A percentile compares a stretch with the other conserved stretches of the same genome.
These are phyloP conservation scores for Entomortierella chlamydospora DNA, from an alignment of 192 early-diverging fungal genomes.

Conservation along the genomic window DNA sequence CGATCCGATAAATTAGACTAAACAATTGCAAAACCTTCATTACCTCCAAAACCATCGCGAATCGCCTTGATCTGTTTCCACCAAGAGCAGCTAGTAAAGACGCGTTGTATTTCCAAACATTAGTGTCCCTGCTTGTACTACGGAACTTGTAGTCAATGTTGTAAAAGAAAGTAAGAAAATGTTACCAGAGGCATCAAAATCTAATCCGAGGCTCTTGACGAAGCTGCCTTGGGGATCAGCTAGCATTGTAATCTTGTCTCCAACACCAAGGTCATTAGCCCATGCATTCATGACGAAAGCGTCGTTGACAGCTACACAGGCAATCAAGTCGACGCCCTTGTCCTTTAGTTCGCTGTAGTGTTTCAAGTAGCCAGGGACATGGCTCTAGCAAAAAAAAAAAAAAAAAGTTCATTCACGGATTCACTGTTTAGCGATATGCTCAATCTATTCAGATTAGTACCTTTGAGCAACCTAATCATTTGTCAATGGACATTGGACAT, in stretches of 20 bases:
- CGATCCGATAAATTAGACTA: too few species aligned
- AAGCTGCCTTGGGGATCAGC: constrained; percentile 67
- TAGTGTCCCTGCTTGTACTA: too few species aligned
- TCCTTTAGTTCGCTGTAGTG: constrained; percentile 56
- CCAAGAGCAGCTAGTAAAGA: constrained; percentile 55
- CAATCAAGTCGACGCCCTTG: constrained; percentile 64
- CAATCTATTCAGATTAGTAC: constrained; percentile 17
- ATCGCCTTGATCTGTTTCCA: constrained; percentile 61
- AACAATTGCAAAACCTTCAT: not conserved
- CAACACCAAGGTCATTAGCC: constrained; percentile 54
- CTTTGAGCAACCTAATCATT: constrained; percentile 35
- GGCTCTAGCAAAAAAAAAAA: constrained; percentile 42
- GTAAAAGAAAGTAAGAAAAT: too few species aligned
- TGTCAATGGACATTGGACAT: too few species aligned
- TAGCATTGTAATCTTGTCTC: constrained; percentile 61
- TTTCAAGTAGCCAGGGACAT: constrained; percentile 65
- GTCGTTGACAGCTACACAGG: constrained; percentile 63
- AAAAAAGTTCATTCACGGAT: too few species aligned
- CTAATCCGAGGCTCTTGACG: constrained; percentile 61
- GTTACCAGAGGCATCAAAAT: constrained; percentile 70
- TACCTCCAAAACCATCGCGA: constrained; percentile 64
- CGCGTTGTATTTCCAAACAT: not conserved
- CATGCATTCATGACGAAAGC: constrained; percentile 69
- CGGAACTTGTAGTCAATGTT: too few species aligned
- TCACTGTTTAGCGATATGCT: too few species aligned